phyloP scores from a whole-genome alignment of 2,329 filamentous ascomycete species.

The Clarireedia paspali region DNA sequence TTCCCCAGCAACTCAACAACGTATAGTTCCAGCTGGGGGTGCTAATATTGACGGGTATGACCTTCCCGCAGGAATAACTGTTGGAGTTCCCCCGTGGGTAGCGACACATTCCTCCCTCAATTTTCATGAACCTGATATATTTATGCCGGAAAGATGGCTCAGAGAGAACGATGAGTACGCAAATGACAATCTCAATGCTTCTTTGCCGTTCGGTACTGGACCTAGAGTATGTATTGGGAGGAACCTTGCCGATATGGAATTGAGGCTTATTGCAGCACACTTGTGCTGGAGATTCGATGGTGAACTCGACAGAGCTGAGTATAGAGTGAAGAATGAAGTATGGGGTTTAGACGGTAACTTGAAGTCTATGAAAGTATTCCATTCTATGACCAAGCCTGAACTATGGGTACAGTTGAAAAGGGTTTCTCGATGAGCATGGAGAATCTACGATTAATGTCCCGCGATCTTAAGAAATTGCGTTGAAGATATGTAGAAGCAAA shows the following conservation, averaged over 20 bases:
- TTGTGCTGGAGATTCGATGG: conserved; percentile 12
- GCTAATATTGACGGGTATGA: conserved; percentile 1
- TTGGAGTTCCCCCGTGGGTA: neutral
- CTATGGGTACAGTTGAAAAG: neutral
- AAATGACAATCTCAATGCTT: conserved; percentile 3
- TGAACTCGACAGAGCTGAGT: neutral
- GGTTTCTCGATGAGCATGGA: neutral
- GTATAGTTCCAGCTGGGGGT: conserved; percentile 19
- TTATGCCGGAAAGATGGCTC: conserved; percentile 28
- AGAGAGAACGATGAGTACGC: conserved; percentile 9
- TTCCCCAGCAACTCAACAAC: conserved; percentile 20
- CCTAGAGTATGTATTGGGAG: conserved; percentile 11
- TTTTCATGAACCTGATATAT: conserved; percentile 8
- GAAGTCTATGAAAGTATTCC: neutral
- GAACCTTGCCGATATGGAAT: conserved; percentile 12
- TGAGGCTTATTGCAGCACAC: conserved; percentile 10
- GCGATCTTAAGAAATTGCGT: too few relatives aligned
- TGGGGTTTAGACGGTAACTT: neutral
- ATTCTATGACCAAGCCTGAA: neutral
- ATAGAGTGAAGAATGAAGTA: neutral
- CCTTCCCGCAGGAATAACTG: conserved; percentile 18
- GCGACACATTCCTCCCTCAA: neutral
- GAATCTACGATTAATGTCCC: too few relatives aligned
- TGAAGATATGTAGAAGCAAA: too few relatives aligned
- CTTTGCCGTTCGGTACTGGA: conserved; percentile 8